Percentiles rank a stretch among this genome's conserved stretches.
These are phyloP conservation scores for Vanrija sp. DNA, from an alignment of 1,284 basidiomycete species.

Conservation along the genomic window DNA sequence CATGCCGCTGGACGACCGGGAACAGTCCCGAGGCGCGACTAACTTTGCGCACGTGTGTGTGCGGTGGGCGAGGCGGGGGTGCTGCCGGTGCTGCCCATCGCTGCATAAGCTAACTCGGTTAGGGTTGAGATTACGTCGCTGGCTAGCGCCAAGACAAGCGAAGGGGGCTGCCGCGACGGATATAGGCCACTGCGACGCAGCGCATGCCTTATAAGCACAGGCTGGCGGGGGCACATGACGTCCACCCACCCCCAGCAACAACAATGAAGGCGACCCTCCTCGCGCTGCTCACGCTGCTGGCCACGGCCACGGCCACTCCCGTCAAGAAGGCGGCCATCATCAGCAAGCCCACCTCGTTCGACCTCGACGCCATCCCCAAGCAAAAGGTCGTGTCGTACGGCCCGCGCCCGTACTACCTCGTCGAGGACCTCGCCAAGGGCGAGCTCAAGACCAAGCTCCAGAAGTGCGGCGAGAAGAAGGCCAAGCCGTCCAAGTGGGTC, in stretches of 20 bases:
- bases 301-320: neutral
- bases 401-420: constrained; percentile 21
- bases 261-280: neutral
- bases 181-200: no score
- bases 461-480: constrained; percentile 5
- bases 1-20: no score
- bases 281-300: neutral
- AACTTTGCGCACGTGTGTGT: no score
- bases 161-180: no score
- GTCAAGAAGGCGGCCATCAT: neutral
- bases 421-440: constrained; percentile 16
- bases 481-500: constrained; percentile 1
- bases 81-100: no score
- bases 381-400: constrained; percentile 12
- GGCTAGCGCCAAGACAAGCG: no score
- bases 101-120: no score
- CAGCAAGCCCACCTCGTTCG: neutral
- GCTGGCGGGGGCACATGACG: neutral
- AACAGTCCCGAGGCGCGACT: no score
- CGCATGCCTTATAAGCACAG: no score
- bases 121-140: no score
- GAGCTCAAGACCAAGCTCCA: constrained; percentile 18
- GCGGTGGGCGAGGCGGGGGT: no score
- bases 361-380: constrained; percentile 3
- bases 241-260: neutral